phyloP scores from a whole-genome alignment of 768 basidiomycete genomes.

The Leccinellum rugosiceps region DNA sequence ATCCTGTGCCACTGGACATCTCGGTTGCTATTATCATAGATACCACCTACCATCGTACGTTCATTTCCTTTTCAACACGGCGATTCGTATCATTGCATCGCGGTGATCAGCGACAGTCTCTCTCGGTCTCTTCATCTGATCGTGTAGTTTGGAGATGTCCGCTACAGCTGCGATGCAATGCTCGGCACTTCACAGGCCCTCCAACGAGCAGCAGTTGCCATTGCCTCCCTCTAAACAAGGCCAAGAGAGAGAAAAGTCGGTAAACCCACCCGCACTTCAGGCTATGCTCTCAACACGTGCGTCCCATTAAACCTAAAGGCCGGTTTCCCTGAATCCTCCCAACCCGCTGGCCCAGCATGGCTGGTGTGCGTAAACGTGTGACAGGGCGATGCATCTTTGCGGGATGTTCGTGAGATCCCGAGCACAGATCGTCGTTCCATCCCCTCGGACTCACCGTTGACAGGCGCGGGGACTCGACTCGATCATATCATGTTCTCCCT shows the following conservation, averaged over 20 bases:
- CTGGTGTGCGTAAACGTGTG: background rate
- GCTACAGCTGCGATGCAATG: background rate
- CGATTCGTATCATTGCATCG: conserved; percentile 3
- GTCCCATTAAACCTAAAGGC: conserved; percentile 8
- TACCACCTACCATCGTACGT: background rate
- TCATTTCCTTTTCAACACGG: conserved; percentile 1
- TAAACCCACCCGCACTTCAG: background rate
- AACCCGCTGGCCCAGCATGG: background rate
- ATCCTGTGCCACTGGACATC: background rate
- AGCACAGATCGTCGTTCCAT: background rate
- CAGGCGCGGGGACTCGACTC: background rate
- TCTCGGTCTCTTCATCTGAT: background rate
- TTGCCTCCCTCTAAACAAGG: background rate
- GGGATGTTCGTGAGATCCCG: background rate
- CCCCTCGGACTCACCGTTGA: background rate
- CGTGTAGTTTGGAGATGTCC: background rate
- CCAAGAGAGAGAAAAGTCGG: background rate
- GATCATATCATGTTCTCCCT: background rate
- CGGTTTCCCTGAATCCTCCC: conserved; percentile 1
- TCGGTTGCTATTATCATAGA: background rate
- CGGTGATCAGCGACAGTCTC: background rate
- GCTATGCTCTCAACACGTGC: background rate
- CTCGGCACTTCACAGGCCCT: background rate
- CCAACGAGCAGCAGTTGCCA: background rate
- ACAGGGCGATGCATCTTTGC: background rate